Conservation (phyloP, 2,329 filamentous ascomycete genomes). For the Fusarium dimerum region DNA sequence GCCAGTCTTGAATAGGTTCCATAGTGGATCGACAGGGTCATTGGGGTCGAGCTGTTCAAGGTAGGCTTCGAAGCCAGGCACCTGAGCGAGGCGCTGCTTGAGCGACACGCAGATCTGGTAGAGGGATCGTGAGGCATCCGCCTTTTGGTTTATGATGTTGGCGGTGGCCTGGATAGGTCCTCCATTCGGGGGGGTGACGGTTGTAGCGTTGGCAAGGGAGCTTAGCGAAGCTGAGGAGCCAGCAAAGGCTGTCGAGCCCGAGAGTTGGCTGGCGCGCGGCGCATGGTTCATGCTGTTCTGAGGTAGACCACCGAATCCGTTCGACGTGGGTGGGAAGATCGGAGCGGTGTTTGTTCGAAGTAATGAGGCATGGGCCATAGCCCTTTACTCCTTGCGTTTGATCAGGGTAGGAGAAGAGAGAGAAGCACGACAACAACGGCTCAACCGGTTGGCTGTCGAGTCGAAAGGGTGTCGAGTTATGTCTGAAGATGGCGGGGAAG, state of each 20-base stretch:
- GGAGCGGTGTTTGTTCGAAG: conserved; percentile 61
- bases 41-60: conserved; percentile 70
- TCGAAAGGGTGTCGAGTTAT: neutral
- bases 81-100: conserved; percentile 76
- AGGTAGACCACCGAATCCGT: conserved; percentile 46
- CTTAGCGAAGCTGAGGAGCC: conserved; percentile 54
- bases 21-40: conserved; percentile 84
- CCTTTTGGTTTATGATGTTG: conserved; percentile 97
- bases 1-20: conserved; percentile 82
- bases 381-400: conserved; percentile 46
- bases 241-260: conserved; percentile 59
- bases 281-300: conserved; percentile 53
- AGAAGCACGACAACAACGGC: neutral
- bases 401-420: neutral
- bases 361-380: conserved; percentile 62
- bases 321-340: conserved; percentile 51
- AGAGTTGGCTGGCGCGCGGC: conserved; percentile 62
- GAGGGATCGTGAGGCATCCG: conserved; percentile 85
- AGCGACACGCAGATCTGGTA: conserved; percentile 94
- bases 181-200: conserved; percentile 46
- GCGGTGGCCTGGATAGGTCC: conserved; percentile 74
- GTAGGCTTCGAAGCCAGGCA: conserved; percentile 79
- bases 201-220: conserved; percentile 48
- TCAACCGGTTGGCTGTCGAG: neutral
- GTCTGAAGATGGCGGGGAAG: neutral